Percentiles rank a stretch among this genome's conserved stretches.
These are phyloP conservation scores for Ogataea allantospora DNA, from an alignment of 805 yeast species.

Conservation along the genomic window DNA sequence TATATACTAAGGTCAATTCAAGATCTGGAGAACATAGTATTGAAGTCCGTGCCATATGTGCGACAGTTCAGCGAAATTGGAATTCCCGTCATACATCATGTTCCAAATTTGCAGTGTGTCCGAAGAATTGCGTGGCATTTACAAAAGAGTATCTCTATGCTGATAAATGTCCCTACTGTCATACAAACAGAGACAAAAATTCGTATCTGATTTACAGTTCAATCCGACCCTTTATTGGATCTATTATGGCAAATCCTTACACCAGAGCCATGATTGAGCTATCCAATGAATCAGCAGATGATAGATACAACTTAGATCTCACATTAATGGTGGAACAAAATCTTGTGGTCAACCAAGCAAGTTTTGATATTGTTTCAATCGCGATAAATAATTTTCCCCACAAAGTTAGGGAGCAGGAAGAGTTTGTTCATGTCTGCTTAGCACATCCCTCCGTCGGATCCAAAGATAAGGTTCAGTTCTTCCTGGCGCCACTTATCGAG, in stretches of 20 bases:
- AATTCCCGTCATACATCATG: slow-evolving; percentile 7
- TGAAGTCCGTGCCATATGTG: slow-evolving; percentile 15
- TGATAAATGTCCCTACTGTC: slow-evolving; percentile 12
- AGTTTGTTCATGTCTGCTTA: slow-evolving; percentile 15
- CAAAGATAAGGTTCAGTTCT: slow-evolving; percentile 12
- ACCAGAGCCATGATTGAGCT: slow-evolving; percentile 13
- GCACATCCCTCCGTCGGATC: slow-evolving; percentile 10
- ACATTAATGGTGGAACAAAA: slow-evolving; percentile 13
- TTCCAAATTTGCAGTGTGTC: slow-evolving; percentile 11
- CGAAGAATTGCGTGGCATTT: slow-evolving; percentile 15
- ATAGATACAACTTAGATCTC: slow-evolving; percentile 6
- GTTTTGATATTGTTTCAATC: slow-evolving; percentile 9
- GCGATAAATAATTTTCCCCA: slow-evolving; percentile 12
- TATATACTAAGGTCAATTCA: slow-evolving; percentile 11
- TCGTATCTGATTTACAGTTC: slow-evolving; percentile 14
- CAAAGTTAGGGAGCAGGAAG: slow-evolving; percentile 10
- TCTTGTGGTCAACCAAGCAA: slow-evolving; percentile 1
- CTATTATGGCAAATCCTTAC: slow-evolving; percentile 14
- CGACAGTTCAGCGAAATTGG: slow-evolving; percentile 12
- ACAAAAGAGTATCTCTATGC: slow-evolving; percentile 9
- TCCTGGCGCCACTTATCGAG: slow-evolving; percentile 17
- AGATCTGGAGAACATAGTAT: slow-evolving; percentile 4
- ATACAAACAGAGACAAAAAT: slow-evolving; percentile 6
- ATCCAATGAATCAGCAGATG: slow-evolving; percentile 1
- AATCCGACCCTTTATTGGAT: slow-evolving; percentile 13